phyloP scores from a whole-genome alignment of 495 filamentous ascomycete species.

The Penicillium canescens region DNA sequence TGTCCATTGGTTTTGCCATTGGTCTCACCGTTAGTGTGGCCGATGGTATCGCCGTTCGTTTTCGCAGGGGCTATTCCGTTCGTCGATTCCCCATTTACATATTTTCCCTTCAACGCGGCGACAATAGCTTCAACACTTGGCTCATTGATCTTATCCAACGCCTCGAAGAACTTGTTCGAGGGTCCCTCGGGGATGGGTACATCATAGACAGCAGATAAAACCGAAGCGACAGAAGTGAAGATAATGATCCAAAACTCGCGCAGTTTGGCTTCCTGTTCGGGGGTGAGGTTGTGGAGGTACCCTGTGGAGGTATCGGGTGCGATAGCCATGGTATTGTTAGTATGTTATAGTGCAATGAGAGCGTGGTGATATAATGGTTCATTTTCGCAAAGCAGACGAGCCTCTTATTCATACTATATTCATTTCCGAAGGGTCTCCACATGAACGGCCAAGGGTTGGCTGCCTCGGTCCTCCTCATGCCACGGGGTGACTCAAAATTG shows the following conservation, averaged over 20 bases:
- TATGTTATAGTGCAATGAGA: not conserved
- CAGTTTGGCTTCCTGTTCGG: conserved; percentile 15
- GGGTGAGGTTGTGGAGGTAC: conserved; percentile 18
- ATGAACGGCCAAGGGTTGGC: not conserved
- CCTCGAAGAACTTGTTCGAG: conserved; percentile 17
- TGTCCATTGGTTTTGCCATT: not conserved
- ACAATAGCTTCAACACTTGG: conserved; percentile 21
- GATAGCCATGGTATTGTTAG: conserved; percentile 9
- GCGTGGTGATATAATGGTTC: too few species aligned
- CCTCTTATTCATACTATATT: too few species aligned
- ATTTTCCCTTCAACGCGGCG: conserved; percentile 14
- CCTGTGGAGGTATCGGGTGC: conserved; percentile 6
- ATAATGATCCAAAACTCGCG: conserved; percentile 23
- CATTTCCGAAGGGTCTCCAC: not conserved
- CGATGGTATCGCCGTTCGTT: not conserved
- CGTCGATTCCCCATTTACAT: not conserved
- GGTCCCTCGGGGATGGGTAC: conserved; percentile 14
- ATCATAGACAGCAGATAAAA: conserved; percentile 18
- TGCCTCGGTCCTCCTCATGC: conserved; percentile 9
- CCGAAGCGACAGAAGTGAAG: conserved; percentile 13
- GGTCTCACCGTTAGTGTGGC: conserved; percentile 1
- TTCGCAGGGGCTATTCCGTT: not conserved
- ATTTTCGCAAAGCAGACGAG: too few species aligned
- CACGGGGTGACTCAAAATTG: not conserved
- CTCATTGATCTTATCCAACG: conserved; percentile 17